phyloP scores from a whole-genome alignment of 1,139 yeast species.

The Blastobotrys persicus region DNA sequence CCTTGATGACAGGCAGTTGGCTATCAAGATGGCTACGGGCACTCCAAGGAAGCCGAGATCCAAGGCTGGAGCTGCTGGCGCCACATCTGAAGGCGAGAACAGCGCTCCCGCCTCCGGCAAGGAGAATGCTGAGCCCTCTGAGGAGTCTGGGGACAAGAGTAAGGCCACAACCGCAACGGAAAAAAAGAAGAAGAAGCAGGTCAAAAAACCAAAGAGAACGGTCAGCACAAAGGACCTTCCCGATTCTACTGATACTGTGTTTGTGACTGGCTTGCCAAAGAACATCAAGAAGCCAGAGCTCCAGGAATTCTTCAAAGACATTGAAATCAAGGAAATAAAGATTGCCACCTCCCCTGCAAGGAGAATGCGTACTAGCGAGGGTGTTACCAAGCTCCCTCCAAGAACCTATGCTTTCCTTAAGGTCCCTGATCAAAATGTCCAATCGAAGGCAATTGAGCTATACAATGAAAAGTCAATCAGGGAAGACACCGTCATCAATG shows the following conservation, averaged over 20 bases:
- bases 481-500: slow-evolving; percentile 16
- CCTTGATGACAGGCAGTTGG: slow-evolving; percentile 48
- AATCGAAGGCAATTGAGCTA: slow-evolving; percentile 46
- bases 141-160: slow-evolving; percentile 12
- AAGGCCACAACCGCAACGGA: not conserved
- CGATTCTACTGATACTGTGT: slow-evolving; percentile 48
- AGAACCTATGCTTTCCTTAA: slow-evolving; percentile 52
- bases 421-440: slow-evolving; percentile 45
- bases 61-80: not conserved
- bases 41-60: slow-evolving; percentile 16
- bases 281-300: slow-evolving; percentile 34
- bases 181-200: slow-evolving; percentile 12
- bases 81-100: slow-evolving; percentile 4
- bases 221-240: slow-evolving; percentile 6
- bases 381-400: slow-evolving; percentile 34
- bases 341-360: slow-evolving; percentile 16
- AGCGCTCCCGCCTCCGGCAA: slow-evolving; percentile 2
- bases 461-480: slow-evolving; percentile 41
- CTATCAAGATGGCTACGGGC: slow-evolving; percentile 50
- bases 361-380: slow-evolving; percentile 17
- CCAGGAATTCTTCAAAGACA: slow-evolving; percentile 28
- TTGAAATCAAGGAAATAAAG: slow-evolving; percentile 26
- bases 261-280: slow-evolving; percentile 47
- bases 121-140: slow-evolving; percentile 9
- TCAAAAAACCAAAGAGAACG: slow-evolving; percentile 13